Evolutionary conservation across 1,284 basidiomycete species (phyloP).

Genomic region (Binderoboletus segoi): DNA sequence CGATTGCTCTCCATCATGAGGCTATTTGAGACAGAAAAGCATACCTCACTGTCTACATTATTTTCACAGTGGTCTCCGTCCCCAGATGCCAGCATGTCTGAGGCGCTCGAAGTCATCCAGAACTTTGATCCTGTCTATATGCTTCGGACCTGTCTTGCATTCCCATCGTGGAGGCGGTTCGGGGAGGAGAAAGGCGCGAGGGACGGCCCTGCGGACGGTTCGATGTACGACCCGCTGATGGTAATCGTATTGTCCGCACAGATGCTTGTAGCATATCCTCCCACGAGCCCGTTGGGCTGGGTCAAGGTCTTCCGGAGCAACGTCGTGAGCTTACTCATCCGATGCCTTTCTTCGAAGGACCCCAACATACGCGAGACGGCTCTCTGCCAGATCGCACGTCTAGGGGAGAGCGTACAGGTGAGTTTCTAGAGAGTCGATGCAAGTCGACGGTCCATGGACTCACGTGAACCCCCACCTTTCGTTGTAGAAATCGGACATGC

Average conservation of each 20-base stretch:
- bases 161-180: slow-evolving; percentile 62
- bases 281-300: slow-evolving; percentile 66
- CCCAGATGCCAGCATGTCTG: slow-evolving; percentile 43
- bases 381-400: slow-evolving; percentile 51
- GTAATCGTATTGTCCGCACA: slow-evolving; percentile 69
- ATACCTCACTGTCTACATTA: slow-evolving; percentile 63
- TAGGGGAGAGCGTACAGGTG: slow-evolving; percentile 63
- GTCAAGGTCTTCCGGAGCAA: slow-evolving; percentile 86
- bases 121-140: slow-evolving; percentile 71
- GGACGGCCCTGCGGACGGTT: slow-evolving; percentile 35
- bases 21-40: slow-evolving; percentile 76
- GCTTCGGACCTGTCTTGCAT: slow-evolving; percentile 74
- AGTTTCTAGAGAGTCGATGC: slow-evolving; percentile 17
- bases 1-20: slow-evolving; percentile 74
- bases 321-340: slow-evolving; percentile 73
- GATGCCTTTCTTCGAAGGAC: slow-evolving; percentile 74
- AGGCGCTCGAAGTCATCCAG: slow-evolving; percentile 65
- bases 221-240: slow-evolving; percentile 84
- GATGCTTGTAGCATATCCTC: slow-evolving; percentile 58
- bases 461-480: neutral
- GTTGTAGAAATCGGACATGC: slow-evolving; percentile 64
- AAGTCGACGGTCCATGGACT: slow-evolving; percentile 3
- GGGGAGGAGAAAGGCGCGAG: slow-evolving; percentile 36
- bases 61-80: slow-evolving; percentile 64
- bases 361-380: slow-evolving; percentile 59